Base-by-base conservation (phyloP, 73 alveolate species). In the Durusdinium trenchii region DNA sequence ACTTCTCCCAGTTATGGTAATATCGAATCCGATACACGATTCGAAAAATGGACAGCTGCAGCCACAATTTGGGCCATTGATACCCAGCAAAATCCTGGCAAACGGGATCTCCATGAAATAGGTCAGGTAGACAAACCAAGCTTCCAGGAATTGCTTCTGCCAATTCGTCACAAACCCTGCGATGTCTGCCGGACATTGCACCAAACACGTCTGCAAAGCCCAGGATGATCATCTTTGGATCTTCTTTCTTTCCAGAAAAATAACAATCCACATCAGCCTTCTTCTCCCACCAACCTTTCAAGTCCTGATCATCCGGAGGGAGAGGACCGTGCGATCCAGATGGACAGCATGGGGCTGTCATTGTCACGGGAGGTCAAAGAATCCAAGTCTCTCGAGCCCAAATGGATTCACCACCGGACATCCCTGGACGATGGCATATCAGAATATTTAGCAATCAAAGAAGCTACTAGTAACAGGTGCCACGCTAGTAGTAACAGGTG, bases 331-430 rank as follows among this genome's bases (percentile, higher is more conserved):
- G 96, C 10, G 96, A 89, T 48, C 96, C 96, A 5, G 96, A 32
- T 0, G 96, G 96, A 36, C 96, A 89, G 52, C 96, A 89, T 4
- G 96, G 96, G 32, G 96, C 96, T 6, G 96, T 54, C 96, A 89
- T 89, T 38, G 89, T 14, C 69, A 32, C 32, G 51, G 45, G 67
- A 35, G 69, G 42, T 79, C 30, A 42, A 47, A 79, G 69, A 16
- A 57, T 57, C 32, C 69, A 16, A 16, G 12, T 16, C 30, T 60
- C 73, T 60, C 73, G 30, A 60, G 30, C 30, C 18, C 12, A 16
- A 57, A 23, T 60, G 73, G 52, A 7, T 14, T 51, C 6, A 5
- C 0, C 52, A 16, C 52, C 6, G 9, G 30, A 73, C n/a, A 73
- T 73, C 84, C 14, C 35, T 36, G 50, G 40, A 36, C 52, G 52